These are phyloP conservation scores for Ophiostoma angusticollis DNA, from an alignment of 2,329 filamentous ascomycete species.

Conservation along the genomic window DNA sequence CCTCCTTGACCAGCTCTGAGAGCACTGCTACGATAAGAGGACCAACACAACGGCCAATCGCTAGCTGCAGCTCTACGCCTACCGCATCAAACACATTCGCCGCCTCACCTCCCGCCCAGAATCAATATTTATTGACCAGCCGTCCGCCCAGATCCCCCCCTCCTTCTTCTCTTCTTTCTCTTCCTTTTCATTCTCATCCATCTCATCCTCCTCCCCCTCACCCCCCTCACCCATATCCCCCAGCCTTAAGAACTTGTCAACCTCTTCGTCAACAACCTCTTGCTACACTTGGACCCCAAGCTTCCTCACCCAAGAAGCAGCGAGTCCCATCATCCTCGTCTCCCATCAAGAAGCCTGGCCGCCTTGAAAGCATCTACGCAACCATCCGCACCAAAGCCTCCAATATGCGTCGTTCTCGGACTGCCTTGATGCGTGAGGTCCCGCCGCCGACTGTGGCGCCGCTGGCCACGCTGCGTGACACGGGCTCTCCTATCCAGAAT, in stretches of 20 bases:
- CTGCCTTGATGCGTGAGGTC: conserved; percentile 6
- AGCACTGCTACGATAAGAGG: conserved; percentile 11
- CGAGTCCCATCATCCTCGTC: conserved; percentile 6
- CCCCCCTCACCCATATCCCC: not conserved
- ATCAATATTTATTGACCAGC: conserved; percentile 7
- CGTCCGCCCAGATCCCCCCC: too few relatives aligned
- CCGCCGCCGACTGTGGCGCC: conserved; percentile 11
- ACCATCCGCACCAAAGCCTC: conserved; percentile 20
- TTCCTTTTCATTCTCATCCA: conserved; percentile 2
- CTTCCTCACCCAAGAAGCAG: conserved; percentile 5
- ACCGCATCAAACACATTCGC: not conserved
- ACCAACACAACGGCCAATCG: conserved; percentile 1
- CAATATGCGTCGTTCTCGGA: conserved; percentile 13
- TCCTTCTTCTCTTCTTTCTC: conserved; percentile 1
- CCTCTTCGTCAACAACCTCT: not conserved
- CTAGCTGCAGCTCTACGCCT: not conserved
- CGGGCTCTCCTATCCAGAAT: not conserved
- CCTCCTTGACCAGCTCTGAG: conserved; percentile 5
- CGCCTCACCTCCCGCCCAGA: conserved; percentile 2
- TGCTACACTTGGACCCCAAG: too few relatives aligned
- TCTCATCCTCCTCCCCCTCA: conserved; percentile 10
- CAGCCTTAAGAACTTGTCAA: conserved; percentile 5
- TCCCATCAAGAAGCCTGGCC: conserved; percentile 18
- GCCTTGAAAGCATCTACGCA: conserved; percentile 20
- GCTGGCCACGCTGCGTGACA: conserved; percentile 10